These are phyloP conservation scores for Kappamyces sp. DNA, from an alignment of 192 early-diverging fungal species.

Conservation along the genomic window DNA sequence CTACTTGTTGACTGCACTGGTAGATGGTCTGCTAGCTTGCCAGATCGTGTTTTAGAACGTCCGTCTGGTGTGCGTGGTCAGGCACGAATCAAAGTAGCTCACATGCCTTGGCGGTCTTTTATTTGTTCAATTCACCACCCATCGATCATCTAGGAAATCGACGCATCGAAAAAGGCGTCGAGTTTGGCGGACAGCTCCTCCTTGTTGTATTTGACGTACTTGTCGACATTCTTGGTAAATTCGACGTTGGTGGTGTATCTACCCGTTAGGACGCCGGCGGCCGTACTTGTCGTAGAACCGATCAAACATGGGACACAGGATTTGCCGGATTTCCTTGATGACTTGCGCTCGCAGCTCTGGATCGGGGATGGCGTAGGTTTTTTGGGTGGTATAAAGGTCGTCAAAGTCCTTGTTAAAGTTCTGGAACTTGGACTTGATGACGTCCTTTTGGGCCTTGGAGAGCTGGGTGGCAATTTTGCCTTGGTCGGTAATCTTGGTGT, in stretches of 20 bases:
- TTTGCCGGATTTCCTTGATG: conserved; percentile 62
- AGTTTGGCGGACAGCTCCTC: conserved; percentile 58
- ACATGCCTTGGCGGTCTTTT: no score
- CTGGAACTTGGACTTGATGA: conserved; percentile 83
- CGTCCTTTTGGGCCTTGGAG: conserved; percentile 59
- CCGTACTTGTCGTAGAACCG: conserved; percentile 67
- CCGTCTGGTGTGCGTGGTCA: no score
- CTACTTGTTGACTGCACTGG: no score
- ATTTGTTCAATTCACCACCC: no score
- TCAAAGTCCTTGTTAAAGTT: conserved; percentile 82
- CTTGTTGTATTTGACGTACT: conserved; percentile 75
- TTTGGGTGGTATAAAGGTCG: conserved; percentile 60
- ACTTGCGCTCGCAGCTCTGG: conserved; percentile 62
- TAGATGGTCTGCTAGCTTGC: no score
- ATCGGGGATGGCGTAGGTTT: conserved; percentile 73
- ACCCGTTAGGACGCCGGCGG: background rate
- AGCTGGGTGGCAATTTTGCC: conserved; percentile 55
- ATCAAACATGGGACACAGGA: conserved; percentile 73
- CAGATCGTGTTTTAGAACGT: no score
- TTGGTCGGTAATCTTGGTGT: conserved; percentile 55
- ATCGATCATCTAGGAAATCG: background rate
- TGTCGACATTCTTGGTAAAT: conserved; percentile 74
- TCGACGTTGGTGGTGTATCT: conserved; percentile 57
- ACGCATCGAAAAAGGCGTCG: conserved; percentile 57
- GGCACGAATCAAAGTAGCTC: no score